Conservation (phyloP, 1,284 basidiomycete genomes). For the Vanrija sp. region DNA sequence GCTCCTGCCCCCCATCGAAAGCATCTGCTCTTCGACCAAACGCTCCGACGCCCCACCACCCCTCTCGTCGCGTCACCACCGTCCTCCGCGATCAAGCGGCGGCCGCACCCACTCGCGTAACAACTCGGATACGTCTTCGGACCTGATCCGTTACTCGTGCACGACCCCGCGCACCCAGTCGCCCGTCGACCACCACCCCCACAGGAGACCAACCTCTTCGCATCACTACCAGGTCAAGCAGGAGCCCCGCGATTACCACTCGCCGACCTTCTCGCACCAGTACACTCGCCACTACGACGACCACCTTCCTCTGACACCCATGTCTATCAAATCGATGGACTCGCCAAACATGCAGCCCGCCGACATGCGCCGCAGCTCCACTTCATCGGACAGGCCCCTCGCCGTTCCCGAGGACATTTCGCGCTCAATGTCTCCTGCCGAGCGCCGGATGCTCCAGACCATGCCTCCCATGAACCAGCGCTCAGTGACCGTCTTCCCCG, state of each 20-base stretch:
- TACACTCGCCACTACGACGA: constrained; percentile 5
- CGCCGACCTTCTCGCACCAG: neutral
- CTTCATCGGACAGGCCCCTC: constrained; percentile 2
- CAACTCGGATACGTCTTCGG: no score
- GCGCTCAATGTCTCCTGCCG: constrained; percentile 14
- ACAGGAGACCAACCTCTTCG: neutral
- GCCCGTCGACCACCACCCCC: neutral
- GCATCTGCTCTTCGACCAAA: neutral
- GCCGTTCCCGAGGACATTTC: neutral
- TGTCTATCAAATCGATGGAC: constrained; percentile 1
- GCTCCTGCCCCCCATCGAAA: constrained; percentile 2
- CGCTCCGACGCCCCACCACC: constrained; percentile 2
- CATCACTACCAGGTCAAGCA: constrained; percentile 1
- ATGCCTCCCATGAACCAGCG: constrained; percentile 10
- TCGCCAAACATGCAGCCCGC: constrained; percentile 11
- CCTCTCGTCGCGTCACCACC: neutral
- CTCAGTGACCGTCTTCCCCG: constrained; percentile 23
- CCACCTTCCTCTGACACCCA: constrained; percentile 9
- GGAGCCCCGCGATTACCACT: constrained; percentile 6
- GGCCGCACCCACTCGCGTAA: no score
- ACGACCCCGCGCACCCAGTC: neutral
- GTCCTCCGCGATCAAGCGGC: no score
- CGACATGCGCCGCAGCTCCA: constrained; percentile 7
- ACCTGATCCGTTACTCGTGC: neutral
- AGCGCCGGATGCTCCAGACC: constrained; percentile 19